These are phyloP conservation scores for Leishmania tarentolae DNA, from an alignment of 208 protist genomes.

Conservation along the genomic window DNA sequence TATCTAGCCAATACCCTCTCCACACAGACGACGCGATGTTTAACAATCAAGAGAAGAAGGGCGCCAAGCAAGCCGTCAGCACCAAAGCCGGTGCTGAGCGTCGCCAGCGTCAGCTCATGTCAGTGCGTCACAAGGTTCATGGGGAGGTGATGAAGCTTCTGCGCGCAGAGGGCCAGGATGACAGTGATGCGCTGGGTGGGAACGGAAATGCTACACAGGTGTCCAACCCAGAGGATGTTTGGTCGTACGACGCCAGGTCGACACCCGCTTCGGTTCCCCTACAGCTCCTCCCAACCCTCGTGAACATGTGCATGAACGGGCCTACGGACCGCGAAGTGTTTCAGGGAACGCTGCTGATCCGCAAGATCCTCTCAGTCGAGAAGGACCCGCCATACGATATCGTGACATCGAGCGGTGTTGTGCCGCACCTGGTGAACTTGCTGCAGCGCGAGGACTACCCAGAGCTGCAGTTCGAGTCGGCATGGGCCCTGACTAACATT, in stretches of 20 bases:
- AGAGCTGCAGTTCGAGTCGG: constrained; percentile 97
- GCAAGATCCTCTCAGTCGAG: constrained; percentile 94
- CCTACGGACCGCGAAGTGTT: constrained; percentile 57
- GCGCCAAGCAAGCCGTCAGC: constrained; percentile 65
- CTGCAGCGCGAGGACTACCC: constrained; percentile 77
- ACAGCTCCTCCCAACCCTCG: constrained; percentile 64
- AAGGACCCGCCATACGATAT: constrained; percentile 95
- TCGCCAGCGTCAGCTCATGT: constrained; percentile 70
- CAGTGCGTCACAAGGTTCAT: constrained; percentile 61
- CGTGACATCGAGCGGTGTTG: constrained; percentile 93
- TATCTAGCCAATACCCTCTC: neutral
- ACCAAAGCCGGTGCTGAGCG: constrained; percentile 67
- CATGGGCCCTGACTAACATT: constrained; percentile 99
- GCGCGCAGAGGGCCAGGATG: constrained; percentile 36
- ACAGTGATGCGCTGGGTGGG: constrained; percentile 3
- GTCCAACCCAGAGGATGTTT: constrained; percentile 42
- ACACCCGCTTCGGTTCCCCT: constrained; percentile 66
- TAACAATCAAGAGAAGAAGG: constrained; percentile 40
- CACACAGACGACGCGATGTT: constrained; percentile 13
- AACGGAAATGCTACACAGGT: constrained; percentile 1
- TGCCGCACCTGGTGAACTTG: constrained; percentile 95
- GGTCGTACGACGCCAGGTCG: constrained; percentile 50
- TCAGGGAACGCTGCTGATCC: constrained; percentile 80
- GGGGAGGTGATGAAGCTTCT: constrained; percentile 73
- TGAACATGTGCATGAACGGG: constrained; percentile 58